Evolutionary conservation across 2,329 filamentous ascomycete genomes (phyloP).

Genomic region (Didymella pomorum): DNA sequence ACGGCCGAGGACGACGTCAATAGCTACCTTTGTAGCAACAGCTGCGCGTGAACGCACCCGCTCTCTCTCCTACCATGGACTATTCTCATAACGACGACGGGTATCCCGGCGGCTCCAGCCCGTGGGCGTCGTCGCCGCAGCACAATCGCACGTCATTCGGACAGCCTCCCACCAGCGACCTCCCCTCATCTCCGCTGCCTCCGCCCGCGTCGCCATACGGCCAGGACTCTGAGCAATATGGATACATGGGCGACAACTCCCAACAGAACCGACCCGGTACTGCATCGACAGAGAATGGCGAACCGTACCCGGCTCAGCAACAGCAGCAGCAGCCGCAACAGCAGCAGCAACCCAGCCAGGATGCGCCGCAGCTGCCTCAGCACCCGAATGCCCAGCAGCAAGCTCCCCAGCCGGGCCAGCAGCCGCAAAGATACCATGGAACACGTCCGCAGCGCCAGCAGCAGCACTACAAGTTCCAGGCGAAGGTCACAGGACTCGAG

Average conservation of each 20-base stretch:
- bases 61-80: constrained; percentile 62
- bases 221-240: constrained; percentile 45
- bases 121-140: constrained; percentile 69
- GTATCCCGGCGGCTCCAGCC: constrained; percentile 64
- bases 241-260: constrained; percentile 46
- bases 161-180: constrained; percentile 54
- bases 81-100: constrained; percentile 69
- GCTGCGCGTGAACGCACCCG: constrained; percentile 35
- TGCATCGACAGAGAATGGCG: constrained; percentile 44
- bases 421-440: constrained; percentile 57
- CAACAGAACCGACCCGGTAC: constrained; percentile 35
- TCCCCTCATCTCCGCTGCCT: constrained; percentile 52
- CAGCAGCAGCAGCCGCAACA: constrained; percentile 41
- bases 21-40: constrained; percentile 23
- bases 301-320: constrained; percentile 39
- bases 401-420: constrained; percentile 50
- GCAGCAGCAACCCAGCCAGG: constrained; percentile 46
- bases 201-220: constrained; percentile 52
- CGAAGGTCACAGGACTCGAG: constrained; percentile 93
- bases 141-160: constrained; percentile 59
- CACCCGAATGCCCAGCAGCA: constrained; percentile 50
- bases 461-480: constrained; percentile 84
- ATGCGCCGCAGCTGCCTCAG: constrained; percentile 38
- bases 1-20: constrained; percentile 23
- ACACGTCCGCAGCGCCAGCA: constrained; percentile 57